These are phyloP conservation scores for Claviceps purpurea DNA, from an alignment of 2,329 filamentous ascomycete genomes.

Conservation along the genomic window DNA sequence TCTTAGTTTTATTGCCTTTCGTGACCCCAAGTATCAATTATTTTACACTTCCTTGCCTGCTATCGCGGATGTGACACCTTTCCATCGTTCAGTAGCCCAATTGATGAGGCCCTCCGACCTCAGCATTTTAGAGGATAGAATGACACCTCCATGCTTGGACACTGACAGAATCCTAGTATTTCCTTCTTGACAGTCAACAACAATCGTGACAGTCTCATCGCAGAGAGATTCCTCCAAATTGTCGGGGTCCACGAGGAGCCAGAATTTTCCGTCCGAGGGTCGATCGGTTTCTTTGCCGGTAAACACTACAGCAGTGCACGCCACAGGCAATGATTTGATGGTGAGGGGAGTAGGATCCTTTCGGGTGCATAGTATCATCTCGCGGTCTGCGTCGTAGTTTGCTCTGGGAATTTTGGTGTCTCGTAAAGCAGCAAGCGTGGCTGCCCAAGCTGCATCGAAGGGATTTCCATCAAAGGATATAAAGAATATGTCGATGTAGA, in stretches of 20 bases:
- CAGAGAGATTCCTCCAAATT: conserved; percentile 78
- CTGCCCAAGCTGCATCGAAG: conserved; percentile 82
- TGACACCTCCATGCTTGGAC: conserved; percentile 71
- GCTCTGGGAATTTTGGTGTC: conserved; percentile 68
- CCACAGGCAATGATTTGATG: conserved; percentile 55
- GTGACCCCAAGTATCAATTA: conserved; percentile 11
- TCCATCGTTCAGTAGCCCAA: conserved; percentile 23
- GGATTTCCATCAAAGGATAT: conserved; percentile 85
- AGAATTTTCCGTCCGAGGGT: conserved; percentile 38
- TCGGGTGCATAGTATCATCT: conserved; percentile 62
- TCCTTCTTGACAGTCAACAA: conserved; percentile 51
- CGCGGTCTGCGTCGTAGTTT: conserved; percentile 71
- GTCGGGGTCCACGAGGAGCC: conserved; percentile 82
- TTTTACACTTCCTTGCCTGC: conserved; percentile 6
- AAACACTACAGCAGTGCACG: conserved; percentile 70
- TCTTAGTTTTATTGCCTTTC: neutral
- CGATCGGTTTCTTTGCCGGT: conserved; percentile 43
- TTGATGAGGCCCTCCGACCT: conserved; percentile 48
- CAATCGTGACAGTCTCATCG: conserved; percentile 67
- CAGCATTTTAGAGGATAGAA: conserved; percentile 48
- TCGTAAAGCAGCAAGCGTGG: conserved; percentile 65
- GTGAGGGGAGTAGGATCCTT: conserved; percentile 40
- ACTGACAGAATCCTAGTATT: conserved; percentile 51
- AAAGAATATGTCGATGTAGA: conserved; percentile 92
- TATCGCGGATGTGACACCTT: conserved; percentile 21